These are phyloP conservation scores for Hyaloscypha hepaticicola DNA, from an alignment of 495 filamentous ascomycete genomes.

Conservation along the genomic window DNA sequence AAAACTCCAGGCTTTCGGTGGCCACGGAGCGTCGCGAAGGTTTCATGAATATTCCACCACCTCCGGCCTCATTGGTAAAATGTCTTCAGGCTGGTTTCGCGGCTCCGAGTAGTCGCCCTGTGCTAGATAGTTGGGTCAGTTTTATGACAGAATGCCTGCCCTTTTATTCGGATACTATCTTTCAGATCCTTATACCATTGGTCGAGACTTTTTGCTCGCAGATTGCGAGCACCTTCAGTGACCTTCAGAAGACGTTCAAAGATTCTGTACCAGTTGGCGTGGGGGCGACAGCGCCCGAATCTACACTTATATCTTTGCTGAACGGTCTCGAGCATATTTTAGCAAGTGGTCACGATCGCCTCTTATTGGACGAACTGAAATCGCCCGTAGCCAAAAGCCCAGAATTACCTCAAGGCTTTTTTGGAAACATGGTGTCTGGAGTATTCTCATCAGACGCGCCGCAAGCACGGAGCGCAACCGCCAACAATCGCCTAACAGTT, in stretches of 20 bases:
- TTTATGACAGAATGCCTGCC: conserved; percentile 86
- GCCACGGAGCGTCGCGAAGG: conserved; percentile 17
- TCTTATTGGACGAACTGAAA: conserved; percentile 73
- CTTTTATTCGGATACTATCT: conserved; percentile 76
- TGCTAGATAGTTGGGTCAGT: conserved; percentile 86
- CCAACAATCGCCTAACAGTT: conserved; percentile 93
- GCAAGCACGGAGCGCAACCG: conserved; percentile 70
- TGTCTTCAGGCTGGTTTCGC: conserved; percentile 82
- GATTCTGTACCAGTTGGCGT: conserved; percentile 25
- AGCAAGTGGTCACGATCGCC: conserved; percentile 80
- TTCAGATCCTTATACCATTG: conserved; percentile 84
- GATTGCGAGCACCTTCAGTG: conserved; percentile 65
- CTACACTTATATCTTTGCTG: conserved; percentile 71
- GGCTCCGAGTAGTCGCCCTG: conserved; percentile 66
- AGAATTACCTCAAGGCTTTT: conserved; percentile 86
- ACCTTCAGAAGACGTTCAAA: conserved; percentile 58
- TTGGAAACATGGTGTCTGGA: conserved; percentile 94
- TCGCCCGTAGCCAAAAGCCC: conserved; percentile 67
- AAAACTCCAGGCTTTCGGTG: conserved; percentile 16
- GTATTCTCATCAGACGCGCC: conserved; percentile 80
- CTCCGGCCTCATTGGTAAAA: conserved; percentile 74
- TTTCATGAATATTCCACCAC: conserved; percentile 39
- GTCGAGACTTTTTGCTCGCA: conserved; percentile 85
- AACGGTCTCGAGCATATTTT: conserved; percentile 90
- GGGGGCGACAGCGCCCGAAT: conserved; percentile 53